These are phyloP conservation scores for Apium graveolens DNA, from an alignment of 129 eudicot species.

Conservation along the genomic window DNA sequence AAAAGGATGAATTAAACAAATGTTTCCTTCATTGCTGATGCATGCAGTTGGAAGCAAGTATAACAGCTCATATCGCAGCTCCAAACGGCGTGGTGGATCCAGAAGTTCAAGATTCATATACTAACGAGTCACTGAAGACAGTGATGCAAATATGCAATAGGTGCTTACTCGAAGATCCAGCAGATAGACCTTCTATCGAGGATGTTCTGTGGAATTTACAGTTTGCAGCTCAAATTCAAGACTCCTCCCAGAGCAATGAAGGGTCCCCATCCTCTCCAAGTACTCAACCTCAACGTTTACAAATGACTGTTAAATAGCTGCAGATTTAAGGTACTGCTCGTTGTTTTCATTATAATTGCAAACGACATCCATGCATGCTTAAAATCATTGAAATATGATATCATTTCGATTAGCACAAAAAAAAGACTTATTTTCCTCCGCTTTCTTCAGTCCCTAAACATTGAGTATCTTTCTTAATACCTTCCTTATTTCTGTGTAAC, in stretches of 20 bases:
- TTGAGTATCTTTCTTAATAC: not conserved
- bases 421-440: not conserved
- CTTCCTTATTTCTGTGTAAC: not conserved
- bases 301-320: slow-evolving; percentile 10
- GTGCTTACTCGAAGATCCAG: slow-evolving; percentile 48
- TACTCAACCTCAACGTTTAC: slow-evolving; percentile 26
- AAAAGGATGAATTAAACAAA: not conserved
- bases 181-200: slow-evolving; percentile 77
- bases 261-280: slow-evolving; percentile 50
- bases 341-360: not conserved
- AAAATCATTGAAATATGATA: not conserved
- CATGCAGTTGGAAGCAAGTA: slow-evolving; percentile 44
- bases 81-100: slow-evolving; percentile 55
- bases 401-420: not conserved
- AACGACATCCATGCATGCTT: not conserved
- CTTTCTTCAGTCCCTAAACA: not conserved
- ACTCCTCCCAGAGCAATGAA: slow-evolving; percentile 52
- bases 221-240: slow-evolving; percentile 88
- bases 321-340: slow-evolving; percentile 17
- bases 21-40: not conserved
- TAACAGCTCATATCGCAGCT: slow-evolving; percentile 42
- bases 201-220: slow-evolving; percentile 93
- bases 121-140: slow-evolving; percentile 61
- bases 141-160: slow-evolving; percentile 61
- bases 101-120: slow-evolving; percentile 28